Base-by-base conservation (phyloP, 345 rosid species). In the Mangifera indica region DNA sequence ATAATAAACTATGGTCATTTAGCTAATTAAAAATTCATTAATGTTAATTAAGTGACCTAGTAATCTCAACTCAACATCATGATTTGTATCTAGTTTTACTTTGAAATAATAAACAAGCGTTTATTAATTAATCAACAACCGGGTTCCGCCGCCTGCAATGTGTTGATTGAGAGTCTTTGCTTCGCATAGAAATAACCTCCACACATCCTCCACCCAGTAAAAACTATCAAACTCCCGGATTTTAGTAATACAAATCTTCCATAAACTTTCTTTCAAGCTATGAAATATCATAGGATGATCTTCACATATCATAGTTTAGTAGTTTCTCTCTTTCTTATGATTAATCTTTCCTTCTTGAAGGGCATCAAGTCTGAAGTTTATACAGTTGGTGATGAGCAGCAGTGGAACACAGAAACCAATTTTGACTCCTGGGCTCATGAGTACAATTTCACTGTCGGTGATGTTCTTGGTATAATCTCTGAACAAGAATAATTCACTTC, bases 371-470 rank as follows among this genome's bases (percentile, higher is more conserved):
- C 83, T 18, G 81, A 77, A 25, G 84, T 80, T 55, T 77, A 74
- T 66, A 82, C 63, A 0, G 89, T 87, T 48, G 91, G 91, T 0
- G 91, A 74, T 34, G 83, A 63, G 5, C 67, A 78, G 13, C 66
- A 55, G 7, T 85, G 91, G 91, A 69, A 71, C 67, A 45, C 75
- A 1, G 82, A 74, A 42, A 61, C 60, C 0, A 63, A 85, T 60
- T 87, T 55, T 22, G 80, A 54, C 18, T 53, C 70, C 5, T 87
- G 91, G 91, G 75, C 86, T 14, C 59, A 48, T 44, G 75, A 79
- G 71, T 77, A 82, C 78, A 80, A 83, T 70, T 87, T 80, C 69
- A 87, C 71, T 60, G 65, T 75, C n/a, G 85, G 89, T 32, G 91
- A 87, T 76, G 65, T 72, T 74, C 83, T 87, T 29, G 89, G 91